Conservation (phyloP, 306 rosid species). For the Fagus sylvatica region DNA sequence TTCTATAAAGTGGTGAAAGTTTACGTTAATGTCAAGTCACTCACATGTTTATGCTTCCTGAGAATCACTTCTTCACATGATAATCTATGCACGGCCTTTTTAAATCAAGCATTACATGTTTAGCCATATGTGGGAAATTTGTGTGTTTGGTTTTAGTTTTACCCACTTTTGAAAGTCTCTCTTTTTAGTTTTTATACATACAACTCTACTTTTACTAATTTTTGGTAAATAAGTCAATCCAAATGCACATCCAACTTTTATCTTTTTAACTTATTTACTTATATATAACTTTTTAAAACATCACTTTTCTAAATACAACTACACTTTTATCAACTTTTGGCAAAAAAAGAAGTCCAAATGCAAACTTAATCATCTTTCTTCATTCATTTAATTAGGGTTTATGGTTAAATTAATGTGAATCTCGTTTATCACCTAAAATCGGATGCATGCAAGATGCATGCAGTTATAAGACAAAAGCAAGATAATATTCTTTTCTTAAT, state of each 20-base stretch:
- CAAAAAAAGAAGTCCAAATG: too few relatives aligned
- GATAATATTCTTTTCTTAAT: neutral
- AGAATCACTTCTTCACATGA: conserved; percentile 8
- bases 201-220: too few relatives aligned
- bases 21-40: conserved; percentile 4
- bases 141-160: neutral
- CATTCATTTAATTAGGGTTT: neutral
- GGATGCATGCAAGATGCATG: neutral
- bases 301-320: too few relatives aligned
- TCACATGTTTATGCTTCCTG: neutral
- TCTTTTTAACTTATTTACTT: too few relatives aligned
- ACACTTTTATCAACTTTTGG: too few relatives aligned
- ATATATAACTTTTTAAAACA: too few relatives aligned
- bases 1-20: neutral
- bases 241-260: too few relatives aligned
- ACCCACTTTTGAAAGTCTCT: too few relatives aligned
- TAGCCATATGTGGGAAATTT: neutral
- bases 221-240: too few relatives aligned
- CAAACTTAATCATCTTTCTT: neutral
- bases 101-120: conserved; percentile 12
- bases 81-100: conserved; percentile 3
- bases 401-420: neutral
- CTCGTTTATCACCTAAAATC: neutral
- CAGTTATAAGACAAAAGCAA: neutral
- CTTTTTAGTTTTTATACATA: too few relatives aligned